Base-by-base conservation (phyloP, 2,329 filamentous ascomycete species). In the Coleophoma cylindrospora region DNA sequence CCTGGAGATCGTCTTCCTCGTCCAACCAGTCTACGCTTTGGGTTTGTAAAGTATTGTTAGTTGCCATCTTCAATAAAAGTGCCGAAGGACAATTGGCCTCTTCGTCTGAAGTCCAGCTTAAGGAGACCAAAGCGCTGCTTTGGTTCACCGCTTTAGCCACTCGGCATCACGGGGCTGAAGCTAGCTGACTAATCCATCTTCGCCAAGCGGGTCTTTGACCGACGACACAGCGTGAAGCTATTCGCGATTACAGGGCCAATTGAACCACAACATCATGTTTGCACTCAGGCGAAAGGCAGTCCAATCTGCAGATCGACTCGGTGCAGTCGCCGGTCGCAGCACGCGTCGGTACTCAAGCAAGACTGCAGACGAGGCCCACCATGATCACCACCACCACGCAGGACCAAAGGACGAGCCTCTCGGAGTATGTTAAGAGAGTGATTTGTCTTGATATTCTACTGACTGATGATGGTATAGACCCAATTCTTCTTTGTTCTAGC, bases 401-500 rank as follows among this genome's bases (percentile, higher is more conserved):
- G 58, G 57, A 52, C 68, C 73, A 47, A 68, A 63, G 49, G 69
- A 70, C 52, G 76, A 80, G 64, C 68, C 70, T 53, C 68, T 79
- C 52, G 75, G 76, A 48, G 76, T 80, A 70, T 62, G 74, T 72
- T 13, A 14, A 3, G 27, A 27, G 27, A 27, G 19, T 19, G 9
- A 27, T 27, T 7, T 6, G 27, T 10, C 27, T 27, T 27, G 27
- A 8, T 27, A 27, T 27, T 14, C 32, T 57, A 40, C 47, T 61
- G 51, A 59, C 48, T 38, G 48, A 43, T 38, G 48, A 43, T 53
- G 64, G 14, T 50, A 27, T 53, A 74, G 77, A 62, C 60, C 43
- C 70, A 69, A 51, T 78, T 79, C 63, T 80, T 68, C 64, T 54
- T 74, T 44, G 61, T 67, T 40, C 58, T 80, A 38, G 70, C 67